phyloP scores from a whole-genome alignment of 2,329 filamentous ascomycete genomes.

The Penicillium sp. region DNA sequence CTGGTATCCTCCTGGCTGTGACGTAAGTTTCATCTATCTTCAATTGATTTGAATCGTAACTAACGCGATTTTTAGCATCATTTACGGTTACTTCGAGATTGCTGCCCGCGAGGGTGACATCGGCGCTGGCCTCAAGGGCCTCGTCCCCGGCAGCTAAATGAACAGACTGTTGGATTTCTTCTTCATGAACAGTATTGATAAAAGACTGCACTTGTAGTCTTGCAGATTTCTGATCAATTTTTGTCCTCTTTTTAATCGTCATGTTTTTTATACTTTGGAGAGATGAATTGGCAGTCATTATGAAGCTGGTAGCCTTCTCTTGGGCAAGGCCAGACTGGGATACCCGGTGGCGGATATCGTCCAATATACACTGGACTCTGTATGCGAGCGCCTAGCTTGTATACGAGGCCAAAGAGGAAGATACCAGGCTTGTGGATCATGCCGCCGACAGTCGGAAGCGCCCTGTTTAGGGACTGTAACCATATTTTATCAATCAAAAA shows the following conservation, averaged over 20 bases:
- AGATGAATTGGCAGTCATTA: constrained; percentile 23
- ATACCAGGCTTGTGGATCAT: constrained; percentile 4
- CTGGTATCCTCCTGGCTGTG: constrained; percentile 95
- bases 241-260: constrained; percentile 26
- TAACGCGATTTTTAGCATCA: constrained; percentile 66
- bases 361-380: background rate
- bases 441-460: constrained; percentile 30
- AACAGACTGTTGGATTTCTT: constrained; percentile 18
- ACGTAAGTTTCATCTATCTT: constrained; percentile 68
- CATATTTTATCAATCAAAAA: constrained; percentile 31
- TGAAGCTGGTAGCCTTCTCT: background rate
- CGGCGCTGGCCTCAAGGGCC: constrained; percentile 67
- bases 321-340: background rate
- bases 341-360: background rate
- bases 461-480: constrained; percentile 33
- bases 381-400: constrained; percentile 2
- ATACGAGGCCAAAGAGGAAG: constrained; percentile 4
- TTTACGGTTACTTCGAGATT: constrained; percentile 99
- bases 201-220: constrained; percentile 21
- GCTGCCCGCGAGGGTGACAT: constrained; percentile 98
- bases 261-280: constrained; percentile 25
- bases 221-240: constrained; percentile 22
- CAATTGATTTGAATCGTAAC: constrained; percentile 1
- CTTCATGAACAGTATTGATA: constrained; percentile 35
- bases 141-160: constrained; percentile 54